These are phyloP conservation scores for Orbilia oligospora DNA, from an alignment of 2,329 filamentous ascomycete genomes.

Conservation along the genomic window DNA sequence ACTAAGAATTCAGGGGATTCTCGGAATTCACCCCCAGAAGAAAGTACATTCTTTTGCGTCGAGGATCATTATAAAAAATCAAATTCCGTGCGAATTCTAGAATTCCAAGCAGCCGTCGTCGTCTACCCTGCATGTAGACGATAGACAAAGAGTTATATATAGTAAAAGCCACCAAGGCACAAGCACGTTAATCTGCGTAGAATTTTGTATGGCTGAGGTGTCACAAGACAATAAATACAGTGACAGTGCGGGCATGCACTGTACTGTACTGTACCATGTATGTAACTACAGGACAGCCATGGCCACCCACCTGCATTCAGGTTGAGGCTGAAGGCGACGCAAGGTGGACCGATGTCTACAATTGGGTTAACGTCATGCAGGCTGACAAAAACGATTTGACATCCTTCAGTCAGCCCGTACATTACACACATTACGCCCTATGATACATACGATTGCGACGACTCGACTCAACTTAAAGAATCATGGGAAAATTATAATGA, in stretches of 20 bases:
- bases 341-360: conserved; percentile 16
- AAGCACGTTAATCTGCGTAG: conserved; percentile 23
- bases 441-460: conserved; percentile 12
- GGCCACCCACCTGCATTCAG: conserved; percentile 40
- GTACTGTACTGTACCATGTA: too few relatives aligned
- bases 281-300: too few relatives aligned
- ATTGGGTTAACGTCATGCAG: conserved; percentile 39
- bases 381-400: conserved; percentile 50
- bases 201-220: conserved; percentile 29
- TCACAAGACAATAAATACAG: conserved; percentile 43
- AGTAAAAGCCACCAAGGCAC: too few relatives aligned
- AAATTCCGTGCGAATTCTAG: conserved; percentile 9
- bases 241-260: too few relatives aligned
- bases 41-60: background rate
- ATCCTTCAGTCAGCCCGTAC: conserved; percentile 38
- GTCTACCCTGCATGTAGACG: background rate
- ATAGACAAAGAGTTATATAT: conserved; percentile 57
- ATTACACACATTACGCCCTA: too few relatives aligned
- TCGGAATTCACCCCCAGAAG: conserved; percentile 18
- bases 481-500: too few relatives aligned
- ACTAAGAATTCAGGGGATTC: conserved; percentile 22
- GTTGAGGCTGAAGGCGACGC: conserved; percentile 53
- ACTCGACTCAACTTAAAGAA: background rate
- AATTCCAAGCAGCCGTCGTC: background rate
- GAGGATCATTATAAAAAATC: background rate